A percentile compares a stretch with the other conserved stretches of the same genome.
phyloP scores from a whole-genome alignment of 2,329 filamentous ascomycete genomes.

The Cyclaneusma minus region DNA sequence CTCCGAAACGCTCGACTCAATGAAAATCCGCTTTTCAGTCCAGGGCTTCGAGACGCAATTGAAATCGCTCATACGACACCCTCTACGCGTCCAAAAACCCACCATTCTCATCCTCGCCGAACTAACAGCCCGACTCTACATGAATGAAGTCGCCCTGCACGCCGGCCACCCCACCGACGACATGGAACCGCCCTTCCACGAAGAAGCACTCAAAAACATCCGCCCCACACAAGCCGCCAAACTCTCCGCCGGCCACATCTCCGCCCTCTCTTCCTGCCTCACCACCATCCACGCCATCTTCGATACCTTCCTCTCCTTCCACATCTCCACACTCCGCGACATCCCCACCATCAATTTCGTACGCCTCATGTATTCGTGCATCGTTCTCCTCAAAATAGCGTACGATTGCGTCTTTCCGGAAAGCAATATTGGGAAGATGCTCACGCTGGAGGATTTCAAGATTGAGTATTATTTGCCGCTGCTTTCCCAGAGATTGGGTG shows the following conservation, averaged over 20 bases:
- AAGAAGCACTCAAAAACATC: no score
- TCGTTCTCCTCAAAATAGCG: conserved; percentile 37
- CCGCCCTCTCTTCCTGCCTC: not conserved
- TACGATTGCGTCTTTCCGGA: conserved; percentile 30
- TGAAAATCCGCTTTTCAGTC: not conserved
- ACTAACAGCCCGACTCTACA: not conserved
- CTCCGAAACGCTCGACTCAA: not conserved
- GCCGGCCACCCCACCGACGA: not conserved
- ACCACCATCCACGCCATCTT: conserved; percentile 24
- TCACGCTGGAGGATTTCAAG: conserved; percentile 28
- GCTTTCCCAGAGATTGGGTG: no score
- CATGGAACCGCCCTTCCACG: not conserved
- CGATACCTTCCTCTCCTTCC: conserved; percentile 27
- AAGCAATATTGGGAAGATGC: conserved; percentile 30
- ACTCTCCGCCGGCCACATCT: not conserved
- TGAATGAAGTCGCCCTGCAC: not conserved
- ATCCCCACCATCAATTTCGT: conserved; percentile 30
- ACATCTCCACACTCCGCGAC: conserved; percentile 23
- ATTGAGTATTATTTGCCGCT: conserved; percentile 30
- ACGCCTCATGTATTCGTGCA: conserved; percentile 31
- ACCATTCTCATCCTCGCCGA: not conserved
- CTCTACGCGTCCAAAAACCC: no score
- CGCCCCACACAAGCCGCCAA: not conserved
- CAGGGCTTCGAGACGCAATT: not conserved
- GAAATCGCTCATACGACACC: not conserved